Base-by-base conservation (phyloP, 2,329 filamentous ascomycete genomes). In the Clarireedia homoeocarpa region DNA sequence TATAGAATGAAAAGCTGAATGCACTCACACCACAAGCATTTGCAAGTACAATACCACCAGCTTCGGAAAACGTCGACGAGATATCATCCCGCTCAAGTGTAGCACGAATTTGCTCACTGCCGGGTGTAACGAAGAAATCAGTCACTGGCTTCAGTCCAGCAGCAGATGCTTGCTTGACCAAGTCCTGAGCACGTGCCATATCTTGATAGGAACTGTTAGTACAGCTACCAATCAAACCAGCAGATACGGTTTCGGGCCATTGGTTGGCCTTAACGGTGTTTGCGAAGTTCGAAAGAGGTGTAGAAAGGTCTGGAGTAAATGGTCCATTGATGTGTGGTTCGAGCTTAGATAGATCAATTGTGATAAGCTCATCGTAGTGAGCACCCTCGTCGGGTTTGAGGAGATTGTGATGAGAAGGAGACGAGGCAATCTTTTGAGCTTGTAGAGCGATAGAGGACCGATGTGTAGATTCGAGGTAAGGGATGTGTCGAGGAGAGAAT, bases 191-290 rank as follows among this genome's bases (percentile, higher is more conserved):
- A 59, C 92, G 86, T 38, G 91, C 95, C 94, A 99, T 99, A 71
- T 99, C 94, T 74, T 96, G 88, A 72, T 97, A 99, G 2, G 94
- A 97, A 71, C 89, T 95, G 80, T 99, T 99, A 51, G 94, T 99
- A 78, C 94, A 99, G 75, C 91, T 96, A 59, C 94, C 94, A 69
- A 99, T 99, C 54, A 99, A 80, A 51, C 91, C 91, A 26, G 94
- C 92, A 12, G 91, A 94, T 59, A 99, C 86, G 61, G 86, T 90
- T 69, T 89, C 82, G 2, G 94, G 94, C 94, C 94, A 99, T 51
- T 87, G 77, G 72, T 96, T 90, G 65, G 86, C 80, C 72, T 87
- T 80, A 23, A 96, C 89, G 2, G 87, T 85, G 57, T 89, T 81
- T 69, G 91, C 90, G 76, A 99, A 99, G 68, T 86, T 80, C 49